phyloP scores from a whole-genome alignment of 2,329 filamentous ascomycete genomes.

The Venturia nashicola region DNA sequence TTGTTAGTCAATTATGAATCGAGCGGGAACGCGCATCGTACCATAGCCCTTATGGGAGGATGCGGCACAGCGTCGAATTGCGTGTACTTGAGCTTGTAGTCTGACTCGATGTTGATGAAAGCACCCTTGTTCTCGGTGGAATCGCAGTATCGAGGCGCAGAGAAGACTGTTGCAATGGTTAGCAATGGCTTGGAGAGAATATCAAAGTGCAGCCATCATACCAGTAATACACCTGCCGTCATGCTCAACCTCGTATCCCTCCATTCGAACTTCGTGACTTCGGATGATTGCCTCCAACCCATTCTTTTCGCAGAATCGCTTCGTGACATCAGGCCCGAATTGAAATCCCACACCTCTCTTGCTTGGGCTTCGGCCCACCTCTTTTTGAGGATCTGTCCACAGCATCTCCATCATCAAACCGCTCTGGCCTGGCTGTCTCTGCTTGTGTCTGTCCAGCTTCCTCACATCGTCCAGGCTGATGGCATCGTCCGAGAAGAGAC shows the following conservation, averaged over 20 bases:
- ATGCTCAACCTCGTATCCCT: constrained; percentile 97
- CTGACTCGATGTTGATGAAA: constrained; percentile 90
- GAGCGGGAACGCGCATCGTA: background rate
- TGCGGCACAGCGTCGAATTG: constrained; percentile 96
- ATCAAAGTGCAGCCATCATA: constrained; percentile 27
- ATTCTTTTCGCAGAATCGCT: constrained; percentile 93
- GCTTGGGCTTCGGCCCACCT: constrained; percentile 78
- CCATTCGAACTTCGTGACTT: constrained; percentile 97
- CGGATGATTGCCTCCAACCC: constrained; percentile 89
- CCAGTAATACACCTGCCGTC: constrained; percentile 89
- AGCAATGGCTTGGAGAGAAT: background rate
- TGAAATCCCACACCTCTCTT: constrained; percentile 95
- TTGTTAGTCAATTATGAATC: background rate
- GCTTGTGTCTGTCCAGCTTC: constrained; percentile 79
- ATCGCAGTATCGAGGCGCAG: constrained; percentile 93
- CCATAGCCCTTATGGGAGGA: constrained; percentile 88
- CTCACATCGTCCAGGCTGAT: constrained; percentile 86
- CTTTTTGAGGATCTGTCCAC: constrained; percentile 90
- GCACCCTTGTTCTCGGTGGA: constrained; percentile 96
- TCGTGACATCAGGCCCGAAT: constrained; percentile 93
- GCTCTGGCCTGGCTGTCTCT: constrained; percentile 82
- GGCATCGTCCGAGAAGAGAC: constrained; percentile 91
- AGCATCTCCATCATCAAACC: constrained; percentile 99
- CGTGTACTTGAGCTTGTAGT: constrained; percentile 83
- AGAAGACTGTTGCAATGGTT: constrained; percentile 56